Evolutionary conservation across 2,329 filamentous ascomycete genomes (phyloP), one percentile per base, ranked within the genome.

Genomic region (Ophiostoma montium): DNA sequence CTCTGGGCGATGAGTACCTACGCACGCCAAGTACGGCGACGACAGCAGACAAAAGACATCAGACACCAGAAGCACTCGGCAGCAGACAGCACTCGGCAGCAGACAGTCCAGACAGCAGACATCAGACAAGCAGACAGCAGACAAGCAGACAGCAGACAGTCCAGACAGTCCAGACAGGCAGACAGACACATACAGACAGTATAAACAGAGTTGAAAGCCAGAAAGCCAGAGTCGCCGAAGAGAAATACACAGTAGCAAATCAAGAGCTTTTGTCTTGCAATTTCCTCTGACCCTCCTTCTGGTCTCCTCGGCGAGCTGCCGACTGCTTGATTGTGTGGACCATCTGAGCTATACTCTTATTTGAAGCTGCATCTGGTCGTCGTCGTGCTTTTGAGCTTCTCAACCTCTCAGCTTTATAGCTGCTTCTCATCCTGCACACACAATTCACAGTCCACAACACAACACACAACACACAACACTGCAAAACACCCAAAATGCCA

Each of bases 141-240:
- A 19, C 43, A 50, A 36, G 43, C 21, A 49, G 38, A 39, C 18
- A 39, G 16, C 35, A 35, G 35, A 35, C 7, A 35, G 35, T 3
- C 48, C n/a, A n/a, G n/a, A n/a, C n/a, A n/a, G n/a, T n/a, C n/a
- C 33, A 43, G 5, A 41, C 44, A 53, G 39, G 48, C 43, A 47
- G 33, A 61, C 16, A 49, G 35, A 56, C 41, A 57, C 48, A 27
- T 27, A 54, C 42, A 52, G 55, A 49, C 52, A 52, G 52, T n/a
- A 35, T 35, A 35, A 36, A 38, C 23, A 47, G 23, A 38, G 39
- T 42, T 33, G 27, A 32, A 44, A 44, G 30, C 27, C 30, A 32
- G n/a, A 33, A n/a, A n/a, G 5, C 21, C 57, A 57, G 55, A 47
- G n/a, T n/a, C n/a, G n/a, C n/a, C n/a, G n/a, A 46, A 50, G 61